Evolutionary conservation across 164 flowering plant genomes (phyloP), one percentile per base, ranked within the genome.

Genomic region (Chimonanthus salicifolius): DNA sequence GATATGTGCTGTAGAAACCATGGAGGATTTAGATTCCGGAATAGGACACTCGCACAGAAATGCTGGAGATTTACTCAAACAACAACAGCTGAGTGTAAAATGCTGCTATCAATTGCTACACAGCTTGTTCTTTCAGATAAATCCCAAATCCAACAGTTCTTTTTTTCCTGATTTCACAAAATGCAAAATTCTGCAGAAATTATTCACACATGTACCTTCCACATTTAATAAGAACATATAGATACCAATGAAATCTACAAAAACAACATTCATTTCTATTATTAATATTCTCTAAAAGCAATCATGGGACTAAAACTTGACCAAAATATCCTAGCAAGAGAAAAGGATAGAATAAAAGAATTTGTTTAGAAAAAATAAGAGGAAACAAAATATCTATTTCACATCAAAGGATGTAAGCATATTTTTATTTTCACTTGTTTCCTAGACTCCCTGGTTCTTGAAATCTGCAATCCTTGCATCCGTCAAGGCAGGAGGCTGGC

Each of bases 401-500:
- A 15, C 70, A 13, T n/a, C 16, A 33, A 33, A 33, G 33, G 33
- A 33, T 33, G 33, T 33, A 33, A 47, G 48, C 47, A 68, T 68
- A 47, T n/a, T n/a, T 4, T 18, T 16, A 68, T 7, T n/a, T 18
- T 68, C 43, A 68, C 54, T 68, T 48, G 33, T 84, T 78, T 58
- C 80, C 84, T 49, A 74, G 49, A 51, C 67, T 79, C 47, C 65
- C 76, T 44, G 84, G 64, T 68, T 73, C 77, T 79, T 75, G 82
- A 63, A 72, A 44, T 63, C 4, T 80, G 80, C 86, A 84, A 8
- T 50, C 82, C 2, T 79, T 76, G 82, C 87, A 85, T 86, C 79
- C 10, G 64, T 67, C 60, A 75, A 54, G 70, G 85, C 75, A 62
- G 85, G 76, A 51, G 88, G 76, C 15, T 71, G 21, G 58, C 49